Evolutionary conservation across 129 eudicot genomes (phyloP).

Genomic region (Lonicera japonica): DNA sequence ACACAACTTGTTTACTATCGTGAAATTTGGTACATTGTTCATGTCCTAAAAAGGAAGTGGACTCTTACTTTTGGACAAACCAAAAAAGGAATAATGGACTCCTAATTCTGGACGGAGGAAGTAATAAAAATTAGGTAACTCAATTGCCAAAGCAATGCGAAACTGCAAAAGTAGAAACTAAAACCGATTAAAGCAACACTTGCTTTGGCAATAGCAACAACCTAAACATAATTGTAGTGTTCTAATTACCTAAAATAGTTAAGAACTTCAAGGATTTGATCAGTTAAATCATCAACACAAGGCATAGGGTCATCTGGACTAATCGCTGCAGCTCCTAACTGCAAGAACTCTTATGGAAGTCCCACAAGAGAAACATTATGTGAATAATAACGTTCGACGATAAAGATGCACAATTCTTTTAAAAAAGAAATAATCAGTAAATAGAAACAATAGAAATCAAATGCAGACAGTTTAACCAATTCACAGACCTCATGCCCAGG

Average conservation of each 20-base stretch:
- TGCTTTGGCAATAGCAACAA: no score
- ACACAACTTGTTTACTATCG: no score
- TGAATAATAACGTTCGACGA: constrained; percentile 37
- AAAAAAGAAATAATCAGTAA: neutral
- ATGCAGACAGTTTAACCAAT: constrained; percentile 9
- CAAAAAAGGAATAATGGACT: no score
- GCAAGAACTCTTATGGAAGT: constrained; percentile 72
- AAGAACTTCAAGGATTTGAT: constrained; percentile 70
- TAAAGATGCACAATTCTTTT: neutral
- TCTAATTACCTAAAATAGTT: constrained; percentile 46
- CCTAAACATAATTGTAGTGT: neutral
- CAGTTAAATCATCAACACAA: constrained; percentile 55
- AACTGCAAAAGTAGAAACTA: no score
- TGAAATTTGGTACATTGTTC: no score
- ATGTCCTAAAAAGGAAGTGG: no score
- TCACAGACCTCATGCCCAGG: constrained; percentile 78
- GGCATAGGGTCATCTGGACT: constrained; percentile 50
- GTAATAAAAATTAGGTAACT: no score
- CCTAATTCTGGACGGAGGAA: no score
- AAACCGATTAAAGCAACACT: no score
- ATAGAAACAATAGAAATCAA: neutral
- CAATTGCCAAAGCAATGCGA: no score
- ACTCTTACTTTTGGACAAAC: no score
- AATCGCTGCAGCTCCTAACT: constrained; percentile 77
- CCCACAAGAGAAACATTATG: constrained; percentile 35